phyloP scores from a whole-genome alignment of 768 basidiomycete species.

The Mycena galericulata region DNA sequence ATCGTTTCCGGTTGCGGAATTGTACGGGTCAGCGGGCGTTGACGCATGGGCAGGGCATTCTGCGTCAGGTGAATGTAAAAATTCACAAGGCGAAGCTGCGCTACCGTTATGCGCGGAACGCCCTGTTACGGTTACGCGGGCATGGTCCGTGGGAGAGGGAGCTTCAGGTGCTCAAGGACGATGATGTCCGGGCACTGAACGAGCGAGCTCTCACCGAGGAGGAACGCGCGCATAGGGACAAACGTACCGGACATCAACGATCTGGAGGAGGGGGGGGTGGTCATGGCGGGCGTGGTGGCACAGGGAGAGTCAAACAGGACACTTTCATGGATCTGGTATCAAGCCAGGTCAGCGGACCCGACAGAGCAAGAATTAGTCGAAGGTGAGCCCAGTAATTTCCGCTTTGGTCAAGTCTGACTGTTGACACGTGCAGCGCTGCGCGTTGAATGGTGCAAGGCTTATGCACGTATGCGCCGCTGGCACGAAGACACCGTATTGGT shows the following conservation, averaged over 20 bases:
- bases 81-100: too few relatives aligned
- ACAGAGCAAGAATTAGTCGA: too few relatives aligned
- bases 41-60: too few relatives aligned
- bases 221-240: neutral
- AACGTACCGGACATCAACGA: too few relatives aligned
- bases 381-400: too few relatives aligned
- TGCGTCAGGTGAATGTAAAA: too few relatives aligned
- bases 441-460: neutral
- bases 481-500: neutral
- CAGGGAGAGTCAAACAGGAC: neutral
- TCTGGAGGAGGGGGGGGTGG: neutral
- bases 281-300: neutral
- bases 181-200: neutral
- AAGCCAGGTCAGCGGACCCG: neutral
- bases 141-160: neutral
- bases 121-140: neutral
- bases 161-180: neutral
- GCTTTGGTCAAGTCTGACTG: neutral
- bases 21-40: neutral
- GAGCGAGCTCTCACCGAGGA: neutral
- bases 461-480: neutral
- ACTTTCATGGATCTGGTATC: too few relatives aligned
- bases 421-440: neutral
- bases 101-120: neutral
- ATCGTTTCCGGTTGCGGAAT: neutral